These are phyloP conservation scores for Hydnum rufescens DNA, from an alignment of 768 basidiomycete species.

Conservation along the genomic window DNA sequence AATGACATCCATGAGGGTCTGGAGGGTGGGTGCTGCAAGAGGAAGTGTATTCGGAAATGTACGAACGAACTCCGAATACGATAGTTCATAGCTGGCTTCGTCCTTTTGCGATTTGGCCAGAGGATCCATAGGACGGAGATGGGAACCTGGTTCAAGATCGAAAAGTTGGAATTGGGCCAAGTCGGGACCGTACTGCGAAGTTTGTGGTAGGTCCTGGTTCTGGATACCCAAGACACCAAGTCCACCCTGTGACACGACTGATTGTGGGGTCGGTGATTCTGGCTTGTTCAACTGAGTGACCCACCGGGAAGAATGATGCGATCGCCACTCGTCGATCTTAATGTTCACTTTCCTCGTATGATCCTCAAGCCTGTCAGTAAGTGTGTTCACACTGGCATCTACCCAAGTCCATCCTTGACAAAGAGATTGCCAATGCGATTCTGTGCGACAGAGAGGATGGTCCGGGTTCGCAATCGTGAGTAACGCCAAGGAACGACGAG, in stretches of 20 bases:
- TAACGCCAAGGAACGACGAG: conserved; percentile 47
- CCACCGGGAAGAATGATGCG: background rate
- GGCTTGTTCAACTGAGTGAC: background rate
- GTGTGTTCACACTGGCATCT: conserved; percentile 27
- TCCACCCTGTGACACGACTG: background rate
- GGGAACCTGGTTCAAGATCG: conserved; percentile 43
- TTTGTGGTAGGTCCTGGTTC: background rate
- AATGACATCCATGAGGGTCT: conserved; percentile 34
- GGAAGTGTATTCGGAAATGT: conserved; percentile 42
- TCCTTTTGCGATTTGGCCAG: conserved; percentile 4
- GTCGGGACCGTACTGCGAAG: conserved; percentile 18
- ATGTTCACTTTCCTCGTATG: background rate
- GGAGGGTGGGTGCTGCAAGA: conserved; percentile 39
- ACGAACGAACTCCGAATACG: conserved; percentile 25
- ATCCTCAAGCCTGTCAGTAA: conserved; percentile 21
- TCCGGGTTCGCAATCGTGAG: conserved; percentile 43
- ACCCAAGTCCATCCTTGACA: conserved; percentile 43
- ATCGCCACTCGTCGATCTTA: background rate
- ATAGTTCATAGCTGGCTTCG: background rate
- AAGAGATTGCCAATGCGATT: conserved; percentile 15
- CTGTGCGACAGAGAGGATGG: conserved; percentile 26
- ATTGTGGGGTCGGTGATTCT: background rate
- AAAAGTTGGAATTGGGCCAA: conserved; percentile 35
- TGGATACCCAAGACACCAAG: background rate
- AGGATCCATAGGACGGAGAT: background rate